Evolutionary conservation across 2,329 filamentous ascomycete species (phyloP).

Genomic region (Neoscytalidium dimidiatum): DNA sequence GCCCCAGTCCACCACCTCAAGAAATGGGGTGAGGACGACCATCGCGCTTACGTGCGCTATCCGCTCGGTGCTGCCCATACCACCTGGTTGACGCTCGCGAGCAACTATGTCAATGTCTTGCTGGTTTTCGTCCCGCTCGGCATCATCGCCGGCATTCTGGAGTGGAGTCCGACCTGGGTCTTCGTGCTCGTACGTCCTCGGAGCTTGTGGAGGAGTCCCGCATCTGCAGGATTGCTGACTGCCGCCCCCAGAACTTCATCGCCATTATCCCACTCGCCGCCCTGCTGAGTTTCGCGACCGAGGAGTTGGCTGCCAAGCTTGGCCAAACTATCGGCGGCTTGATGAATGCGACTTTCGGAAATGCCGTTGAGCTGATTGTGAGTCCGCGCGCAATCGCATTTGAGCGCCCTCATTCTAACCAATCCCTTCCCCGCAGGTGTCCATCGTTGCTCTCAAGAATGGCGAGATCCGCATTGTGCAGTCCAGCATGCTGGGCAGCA

Average conservation of each 20-base stretch:
- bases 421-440: constrained; percentile 63
- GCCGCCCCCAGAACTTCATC: constrained; percentile 62
- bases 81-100: constrained; percentile 46
- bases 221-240: neutral
- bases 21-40: constrained; percentile 14
- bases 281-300: constrained; percentile 74
- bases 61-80: constrained; percentile 35
- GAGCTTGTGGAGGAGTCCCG: neutral
- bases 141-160: constrained; percentile 64
- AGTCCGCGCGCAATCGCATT: constrained; percentile 27
- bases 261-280: constrained; percentile 77
- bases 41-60: constrained; percentile 29
- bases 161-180: constrained; percentile 66
- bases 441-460: constrained; percentile 83
- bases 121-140: constrained; percentile 75
- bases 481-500: constrained; percentile 93
- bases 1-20: neutral
- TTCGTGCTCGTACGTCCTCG: constrained; percentile 57
- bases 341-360: constrained; percentile 77
- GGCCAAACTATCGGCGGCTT: constrained; percentile 74
- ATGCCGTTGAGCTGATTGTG: constrained; percentile 78
- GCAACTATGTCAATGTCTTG: constrained; percentile 66
- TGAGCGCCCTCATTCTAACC: neutral
- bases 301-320: constrained; percentile 71
- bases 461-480: constrained; percentile 95